Percentiles rank a stretch among this genome's conserved stretches.
phyloP scores from a whole-genome alignment of 1,284 basidiomycete species.

The Irpex rosettiformis region DNA sequence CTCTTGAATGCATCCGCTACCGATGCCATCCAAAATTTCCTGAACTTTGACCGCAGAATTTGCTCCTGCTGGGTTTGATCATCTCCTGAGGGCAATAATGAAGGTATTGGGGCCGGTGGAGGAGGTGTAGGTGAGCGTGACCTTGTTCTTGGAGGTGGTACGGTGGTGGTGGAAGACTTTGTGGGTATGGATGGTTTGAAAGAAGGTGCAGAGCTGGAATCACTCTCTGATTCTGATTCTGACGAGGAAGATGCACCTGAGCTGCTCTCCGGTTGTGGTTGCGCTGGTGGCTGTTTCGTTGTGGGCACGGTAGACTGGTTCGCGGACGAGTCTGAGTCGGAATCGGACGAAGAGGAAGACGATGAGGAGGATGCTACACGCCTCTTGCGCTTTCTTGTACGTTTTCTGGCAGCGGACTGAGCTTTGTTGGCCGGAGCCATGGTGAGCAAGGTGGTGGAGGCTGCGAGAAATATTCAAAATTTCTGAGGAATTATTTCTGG shows the following conservation, averaged over 20 bases:
- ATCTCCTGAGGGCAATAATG: constrained; percentile 43
- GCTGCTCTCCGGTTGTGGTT: constrained; percentile 10
- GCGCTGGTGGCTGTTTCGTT: constrained; percentile 12
- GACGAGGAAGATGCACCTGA: constrained; percentile 18
- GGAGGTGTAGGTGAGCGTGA: constrained; percentile 44
- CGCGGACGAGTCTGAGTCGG: constrained; percentile 14
- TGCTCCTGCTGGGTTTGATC: constrained; percentile 40
- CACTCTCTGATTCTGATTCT: constrained; percentile 16
- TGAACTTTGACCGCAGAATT: constrained; percentile 58
- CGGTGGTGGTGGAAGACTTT: constrained; percentile 6
- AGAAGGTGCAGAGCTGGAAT: constrained; percentile 12
- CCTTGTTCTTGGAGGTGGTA: constrained; percentile 14
- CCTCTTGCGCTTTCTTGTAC: constrained; percentile 38
- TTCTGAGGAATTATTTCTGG: not conserved
- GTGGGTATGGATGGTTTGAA: not conserved
- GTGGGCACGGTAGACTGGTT: constrained; percentile 13
- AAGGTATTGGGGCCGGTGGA: constrained; percentile 44
- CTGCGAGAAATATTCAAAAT: not conserved
- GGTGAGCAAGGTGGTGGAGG: constrained; percentile 5
- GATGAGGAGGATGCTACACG: constrained; percentile 35
- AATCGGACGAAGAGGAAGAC: constrained; percentile 29
- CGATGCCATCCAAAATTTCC: constrained; percentile 78
- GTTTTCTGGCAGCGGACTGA: constrained; percentile 27
- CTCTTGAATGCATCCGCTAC: constrained; percentile 76
- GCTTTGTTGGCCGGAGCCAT: constrained; percentile 21